phyloP scores from a whole-genome alignment of 2,329 filamentous ascomycete genomes.

The Sclerotinia glacialis region DNA sequence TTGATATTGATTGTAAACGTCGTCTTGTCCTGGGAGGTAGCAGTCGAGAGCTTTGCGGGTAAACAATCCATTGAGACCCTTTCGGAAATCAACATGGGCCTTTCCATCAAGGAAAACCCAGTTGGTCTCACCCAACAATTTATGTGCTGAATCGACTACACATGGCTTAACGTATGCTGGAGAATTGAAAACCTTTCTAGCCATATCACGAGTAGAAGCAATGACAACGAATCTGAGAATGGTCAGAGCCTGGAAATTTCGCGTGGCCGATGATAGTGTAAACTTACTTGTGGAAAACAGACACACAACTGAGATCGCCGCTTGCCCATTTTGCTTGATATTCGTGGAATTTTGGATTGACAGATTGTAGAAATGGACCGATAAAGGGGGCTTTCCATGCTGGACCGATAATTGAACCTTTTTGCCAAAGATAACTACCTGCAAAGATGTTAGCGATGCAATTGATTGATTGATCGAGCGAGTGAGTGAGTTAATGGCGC shows the following conservation, averaged over 20 bases:
- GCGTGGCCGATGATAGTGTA: neutral
- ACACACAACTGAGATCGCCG: slow-evolving; percentile 91
- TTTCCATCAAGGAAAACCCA: slow-evolving; percentile 98
- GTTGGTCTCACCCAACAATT: slow-evolving; percentile 86
- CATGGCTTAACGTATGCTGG: slow-evolving; percentile 90
- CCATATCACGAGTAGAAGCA: slow-evolving; percentile 89
- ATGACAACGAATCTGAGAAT: slow-evolving; percentile 87
- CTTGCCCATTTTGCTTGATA: slow-evolving; percentile 93
- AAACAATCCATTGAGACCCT: slow-evolving; percentile 92
- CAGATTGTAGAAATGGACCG: slow-evolving; percentile 90
- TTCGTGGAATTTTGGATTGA: slow-evolving; percentile 86
- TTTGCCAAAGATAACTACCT: slow-evolving; percentile 74
- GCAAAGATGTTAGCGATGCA: slow-evolving; percentile 24
- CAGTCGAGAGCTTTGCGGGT: slow-evolving; percentile 82
- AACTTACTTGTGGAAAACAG: slow-evolving; percentile 95
- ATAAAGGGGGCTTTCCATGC: slow-evolving; percentile 79
- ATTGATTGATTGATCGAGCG: neutral
- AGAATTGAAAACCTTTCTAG: slow-evolving; percentile 95
- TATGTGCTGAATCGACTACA: slow-evolving; percentile 90
- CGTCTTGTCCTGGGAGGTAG: slow-evolving; percentile 90
- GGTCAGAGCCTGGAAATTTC: neutral
- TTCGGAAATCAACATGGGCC: slow-evolving; percentile 93
- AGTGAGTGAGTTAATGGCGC: neutral
- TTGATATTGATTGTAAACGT: slow-evolving; percentile 87
- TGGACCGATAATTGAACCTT: slow-evolving; percentile 74